Base-by-base conservation (phyloP, 805 yeast species). In the Candida vartiovaarae region DNA sequence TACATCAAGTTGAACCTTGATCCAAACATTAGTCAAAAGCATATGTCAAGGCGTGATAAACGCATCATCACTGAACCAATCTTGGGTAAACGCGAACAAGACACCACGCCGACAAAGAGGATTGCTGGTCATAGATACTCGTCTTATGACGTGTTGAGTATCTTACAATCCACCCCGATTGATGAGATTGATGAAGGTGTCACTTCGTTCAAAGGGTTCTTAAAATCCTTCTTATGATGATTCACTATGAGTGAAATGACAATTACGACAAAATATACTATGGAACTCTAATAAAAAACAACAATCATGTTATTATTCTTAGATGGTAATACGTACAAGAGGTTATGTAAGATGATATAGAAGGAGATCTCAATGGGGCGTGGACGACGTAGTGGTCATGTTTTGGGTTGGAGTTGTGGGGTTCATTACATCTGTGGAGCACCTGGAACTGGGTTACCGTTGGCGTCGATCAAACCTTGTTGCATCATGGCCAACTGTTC, bases 401-500 rank as follows among this genome's bases (percentile, higher is more conserved):
- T 32, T 20, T 8, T 32, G 8, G 8, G 20, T 32, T 15, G 20
- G 20, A 15, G 20, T 15, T 15, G 20, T 15, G 20, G 20, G 20
- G 20, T 15, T 27, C 20, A 20, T 62, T 60, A 71, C 55, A 71
- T 59, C 66, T 71, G 79, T 51, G 85, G 85, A 48, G 85, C 86
- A 59, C 87, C 87, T 58, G 84, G 88, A 53, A 84, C 75, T 59
- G 93, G 91, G 74, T 84, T 84, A 61, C 93, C 95, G 60, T 84
- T 80, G 54, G 81, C 84, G 62, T 84, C 95, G 52, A 81, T 66
- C 67, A 84, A 71, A 59, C 91, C 91, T 68, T 84, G 89, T 71
- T 84, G 95, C 88, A 84, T 81, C 82, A 85, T 76, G 75, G 86
- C 80, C 56, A 88, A 77, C 71, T 87, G 93, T 71, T 90, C 95